phyloP scores from a whole-genome alignment of 225 moss, liverwort and hornwort species.

The Bryum argenteum region DNA sequence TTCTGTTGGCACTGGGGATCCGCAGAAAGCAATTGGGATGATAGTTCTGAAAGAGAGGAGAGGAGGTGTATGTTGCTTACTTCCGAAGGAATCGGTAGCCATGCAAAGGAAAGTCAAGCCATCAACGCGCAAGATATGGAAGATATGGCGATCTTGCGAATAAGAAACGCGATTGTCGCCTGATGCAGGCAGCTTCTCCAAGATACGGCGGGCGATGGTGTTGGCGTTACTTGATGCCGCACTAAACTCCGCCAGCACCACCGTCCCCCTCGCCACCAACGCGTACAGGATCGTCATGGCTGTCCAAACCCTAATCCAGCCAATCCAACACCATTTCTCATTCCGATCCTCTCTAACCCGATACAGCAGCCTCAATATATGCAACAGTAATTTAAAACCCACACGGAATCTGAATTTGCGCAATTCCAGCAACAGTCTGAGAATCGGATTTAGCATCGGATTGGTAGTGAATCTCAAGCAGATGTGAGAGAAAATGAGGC shows the following conservation, averaged over 20 bases:
- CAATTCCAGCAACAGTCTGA: no score
- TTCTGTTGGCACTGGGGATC: no score
- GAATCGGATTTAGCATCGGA: no score
- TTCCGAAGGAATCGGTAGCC: slow-evolving; percentile 90
- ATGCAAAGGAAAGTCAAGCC: slow-evolving; percentile 95
- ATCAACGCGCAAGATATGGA: slow-evolving; percentile 87
- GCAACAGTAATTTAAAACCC: no score
- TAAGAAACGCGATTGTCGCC: slow-evolving; percentile 90
- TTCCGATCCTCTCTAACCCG: no score
- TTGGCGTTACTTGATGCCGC: slow-evolving; percentile 89
- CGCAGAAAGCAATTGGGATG: background rate
- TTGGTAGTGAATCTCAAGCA: no score
- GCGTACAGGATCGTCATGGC: slow-evolving; percentile 85
- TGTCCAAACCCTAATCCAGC: slow-evolving; percentile 23
- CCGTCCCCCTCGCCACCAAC: slow-evolving; percentile 85
- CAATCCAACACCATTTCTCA: no score
- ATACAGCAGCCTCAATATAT: no score
- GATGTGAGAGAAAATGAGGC: no score
- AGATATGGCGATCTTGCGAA: slow-evolving; percentile 97
- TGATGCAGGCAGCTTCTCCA: slow-evolving; percentile 81
- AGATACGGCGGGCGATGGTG: slow-evolving; percentile 86
- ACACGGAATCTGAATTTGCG: no score
- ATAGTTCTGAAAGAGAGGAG: background rate
- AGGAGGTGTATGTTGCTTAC: slow-evolving; percentile 36
- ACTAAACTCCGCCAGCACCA: slow-evolving; percentile 94